Evolutionary conservation across 306 rosid genomes (phyloP).

Genomic region (Alnus glutinosa): DNA sequence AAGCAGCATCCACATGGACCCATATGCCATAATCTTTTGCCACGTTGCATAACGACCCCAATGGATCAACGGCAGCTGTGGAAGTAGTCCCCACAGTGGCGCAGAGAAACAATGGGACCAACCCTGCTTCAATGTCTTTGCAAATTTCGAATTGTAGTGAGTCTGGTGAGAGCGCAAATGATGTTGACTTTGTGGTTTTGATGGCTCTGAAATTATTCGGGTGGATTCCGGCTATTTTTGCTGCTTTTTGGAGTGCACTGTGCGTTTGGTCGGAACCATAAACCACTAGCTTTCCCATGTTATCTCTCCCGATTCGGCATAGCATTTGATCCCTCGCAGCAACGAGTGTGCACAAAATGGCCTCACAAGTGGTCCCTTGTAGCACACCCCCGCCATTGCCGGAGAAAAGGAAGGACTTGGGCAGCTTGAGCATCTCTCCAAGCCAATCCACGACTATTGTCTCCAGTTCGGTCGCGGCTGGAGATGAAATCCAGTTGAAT

Average conservation of each 20-base stretch:
- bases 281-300: constrained; percentile 27
- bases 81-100: constrained; percentile 50
- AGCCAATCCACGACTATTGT: constrained; percentile 49
- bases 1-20: constrained; percentile 52
- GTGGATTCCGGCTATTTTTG: constrained; percentile 34
- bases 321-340: constrained; percentile 42
- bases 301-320: constrained; percentile 15
- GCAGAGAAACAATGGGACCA: constrained; percentile 35
- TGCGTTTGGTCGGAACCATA: constrained; percentile 56
- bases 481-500: constrained; percentile 46
- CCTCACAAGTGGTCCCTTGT: constrained; percentile 48
- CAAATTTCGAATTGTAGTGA: neutral
- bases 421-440: constrained; percentile 40
- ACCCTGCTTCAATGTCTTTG: constrained; percentile 28
- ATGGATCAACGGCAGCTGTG: constrained; percentile 39
- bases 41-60: constrained; percentile 20
- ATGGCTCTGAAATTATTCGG: constrained; percentile 22
- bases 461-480: constrained; percentile 51
- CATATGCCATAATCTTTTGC: constrained; percentile 38
- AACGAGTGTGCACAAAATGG: constrained; percentile 35
- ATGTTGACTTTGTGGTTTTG: constrained; percentile 21
- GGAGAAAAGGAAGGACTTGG: constrained; percentile 37
- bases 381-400: constrained; percentile 44
- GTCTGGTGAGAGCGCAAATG: constrained; percentile 29
- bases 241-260: constrained; percentile 31